Evolutionary conservation across 495 filamentous ascomycete species (phyloP), one percentile per base, ranked within the genome.

Genomic region (Tuber magnatum): DNA sequence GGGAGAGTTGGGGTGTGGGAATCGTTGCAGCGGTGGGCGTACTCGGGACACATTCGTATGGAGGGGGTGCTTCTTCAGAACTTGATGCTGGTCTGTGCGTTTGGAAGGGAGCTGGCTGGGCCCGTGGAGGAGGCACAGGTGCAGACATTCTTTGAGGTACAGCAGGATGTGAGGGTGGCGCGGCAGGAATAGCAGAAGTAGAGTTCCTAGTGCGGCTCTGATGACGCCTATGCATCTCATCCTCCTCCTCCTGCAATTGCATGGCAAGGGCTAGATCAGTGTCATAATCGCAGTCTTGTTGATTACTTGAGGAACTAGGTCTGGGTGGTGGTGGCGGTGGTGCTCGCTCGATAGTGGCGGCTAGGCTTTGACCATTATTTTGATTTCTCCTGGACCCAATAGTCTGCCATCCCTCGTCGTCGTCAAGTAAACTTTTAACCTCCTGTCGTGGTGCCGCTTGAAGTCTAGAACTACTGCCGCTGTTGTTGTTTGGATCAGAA

Each of bases 181-280:
- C 76, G 5, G 56, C 56, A 65, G 56, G 56, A 65, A 65, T 32
- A 65, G 32, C 56, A 32, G 56, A 35, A 65, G 56, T 35, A 65
- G 56, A 65, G 32, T 35, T 65, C 56, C 56, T 65, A 20, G 56
- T 18, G 8, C 56, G 56, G 56, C 28, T 32, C 20, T 85, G 86
- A 3, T 83, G 84, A 22, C 41, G 84, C 14, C 88, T 86, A 73
- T 91, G 87, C 2, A 87, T 86, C 81, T 92, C 88, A 78, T 94
- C 90, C 78, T 94, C 92, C 81, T 94, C 92, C 78, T 94, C 92
- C 82, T 94, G 92, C 4, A 94, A 86, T 83, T 93, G 92, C 38
- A 94, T 85, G 2, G 92, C 92, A 8, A 94, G 84, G 0, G 92
- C 92, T 5, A 94, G 84, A 76, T 94, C 92, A 71, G 91, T 88